Conservation (phyloP, 495 filamentous ascomycete species). For the Pseudoneurospora amorphoporcata region DNA sequence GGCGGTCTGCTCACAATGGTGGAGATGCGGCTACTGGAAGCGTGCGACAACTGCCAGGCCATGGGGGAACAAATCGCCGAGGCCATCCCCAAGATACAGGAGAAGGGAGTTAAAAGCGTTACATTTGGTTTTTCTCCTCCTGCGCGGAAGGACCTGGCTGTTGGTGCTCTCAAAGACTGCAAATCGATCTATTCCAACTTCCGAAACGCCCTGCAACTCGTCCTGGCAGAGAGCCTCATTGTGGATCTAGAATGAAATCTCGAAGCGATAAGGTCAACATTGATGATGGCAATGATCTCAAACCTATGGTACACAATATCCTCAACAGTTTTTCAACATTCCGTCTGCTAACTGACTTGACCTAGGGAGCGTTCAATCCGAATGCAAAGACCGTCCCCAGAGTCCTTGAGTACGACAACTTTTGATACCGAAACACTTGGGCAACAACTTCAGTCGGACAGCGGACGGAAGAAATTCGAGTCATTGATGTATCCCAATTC, state of each 20-base stretch:
- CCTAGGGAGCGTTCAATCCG: not conserved
- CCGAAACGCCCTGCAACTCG: not conserved
- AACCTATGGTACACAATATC: not conserved
- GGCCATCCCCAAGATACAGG: not conserved
- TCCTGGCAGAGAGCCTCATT: not conserved
- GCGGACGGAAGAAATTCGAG: not conserved
- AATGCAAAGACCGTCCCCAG: not conserved
- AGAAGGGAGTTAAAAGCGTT: not conserved
- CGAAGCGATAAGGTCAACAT: not conserved
- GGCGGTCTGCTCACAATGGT: not conserved
- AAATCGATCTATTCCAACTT: not conserved
- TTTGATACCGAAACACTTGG: not conserved
- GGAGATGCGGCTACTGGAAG: not conserved
- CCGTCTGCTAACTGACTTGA: not conserved
- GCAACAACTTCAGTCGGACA: not conserved
- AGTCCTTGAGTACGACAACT: not conserved
- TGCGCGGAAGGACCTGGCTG: not conserved
- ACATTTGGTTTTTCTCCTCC: not conserved
- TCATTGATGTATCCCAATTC: not conserved
- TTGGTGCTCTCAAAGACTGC: not conserved
- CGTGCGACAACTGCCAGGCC: not conserved
- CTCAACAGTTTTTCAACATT: not conserved
- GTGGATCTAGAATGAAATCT: not conserved
- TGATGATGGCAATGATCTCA: not conserved
- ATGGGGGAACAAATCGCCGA: not conserved